These are phyloP conservation scores for Kwoniella europaea DNA, from an alignment of 768 basidiomycete species.

Conservation along the genomic window DNA sequence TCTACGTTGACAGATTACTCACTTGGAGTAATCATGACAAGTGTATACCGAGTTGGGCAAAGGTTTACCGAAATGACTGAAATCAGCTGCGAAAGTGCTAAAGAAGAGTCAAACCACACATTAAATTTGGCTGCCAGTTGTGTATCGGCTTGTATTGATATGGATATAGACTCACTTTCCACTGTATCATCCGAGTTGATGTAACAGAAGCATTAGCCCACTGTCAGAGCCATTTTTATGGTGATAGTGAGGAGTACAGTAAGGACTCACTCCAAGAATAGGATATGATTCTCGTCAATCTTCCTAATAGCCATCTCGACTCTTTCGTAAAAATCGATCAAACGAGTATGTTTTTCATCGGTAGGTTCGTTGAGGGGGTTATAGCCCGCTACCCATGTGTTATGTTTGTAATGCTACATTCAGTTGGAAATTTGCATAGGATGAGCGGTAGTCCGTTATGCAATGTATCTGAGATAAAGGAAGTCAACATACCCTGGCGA, in stretches of 20 bases:
- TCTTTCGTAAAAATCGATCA: conserved; percentile 72
- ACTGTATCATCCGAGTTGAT: conserved; percentile 8
- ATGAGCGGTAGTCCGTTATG: not conserved
- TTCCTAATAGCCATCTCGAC: conserved; percentile 73
- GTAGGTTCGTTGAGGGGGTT: conserved; percentile 86
- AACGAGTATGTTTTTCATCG: conserved; percentile 69
- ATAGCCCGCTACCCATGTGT: conserved; percentile 84
- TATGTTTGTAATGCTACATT: conserved; percentile 69
- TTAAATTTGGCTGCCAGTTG: too few relatives aligned
- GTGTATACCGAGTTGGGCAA: conserved; percentile 76
- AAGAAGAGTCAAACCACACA: too few relatives aligned
- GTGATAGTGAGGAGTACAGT: not conserved
- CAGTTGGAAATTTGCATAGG: not conserved
- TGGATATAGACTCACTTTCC: conserved; percentile 29
- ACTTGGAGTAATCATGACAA: conserved; percentile 73
- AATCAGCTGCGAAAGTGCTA: conserved; percentile 72
- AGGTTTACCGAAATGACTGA: conserved; percentile 62
- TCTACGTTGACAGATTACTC: conserved; percentile 1
- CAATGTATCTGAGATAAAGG: not conserved
- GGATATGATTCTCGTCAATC: conserved; percentile 71
- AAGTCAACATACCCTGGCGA: conserved; percentile 62
- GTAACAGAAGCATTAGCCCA: not conserved
- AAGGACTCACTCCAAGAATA: conserved; percentile 73
- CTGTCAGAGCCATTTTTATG: not conserved
- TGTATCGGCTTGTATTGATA: not conserved